phyloP scores from a whole-genome alignment of 441 rosid genomes.

The Populus hybrid region DNA sequence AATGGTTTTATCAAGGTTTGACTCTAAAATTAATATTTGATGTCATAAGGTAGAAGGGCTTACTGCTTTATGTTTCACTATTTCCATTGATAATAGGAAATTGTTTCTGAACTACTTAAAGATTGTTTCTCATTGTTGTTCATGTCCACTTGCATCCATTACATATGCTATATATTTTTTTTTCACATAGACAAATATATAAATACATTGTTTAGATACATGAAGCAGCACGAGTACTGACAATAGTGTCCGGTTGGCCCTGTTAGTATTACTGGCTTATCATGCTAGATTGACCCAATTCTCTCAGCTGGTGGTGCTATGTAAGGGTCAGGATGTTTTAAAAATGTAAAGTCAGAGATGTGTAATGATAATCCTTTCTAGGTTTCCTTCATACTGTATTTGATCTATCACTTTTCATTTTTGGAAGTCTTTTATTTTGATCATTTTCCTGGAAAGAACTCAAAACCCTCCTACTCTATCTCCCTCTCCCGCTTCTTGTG shows the following conservation, averaged over 20 bases:
- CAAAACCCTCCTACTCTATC: background rate
- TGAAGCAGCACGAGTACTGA: background rate
- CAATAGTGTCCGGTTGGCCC: background rate
- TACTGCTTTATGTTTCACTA: background rate
- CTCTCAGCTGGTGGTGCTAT: background rate
- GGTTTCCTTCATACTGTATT: background rate
- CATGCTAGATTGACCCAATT: conserved; percentile 1
- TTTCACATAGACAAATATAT: background rate
- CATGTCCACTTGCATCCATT: background rate
- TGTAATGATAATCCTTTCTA: background rate
- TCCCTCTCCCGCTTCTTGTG: background rate
- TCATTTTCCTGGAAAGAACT: background rate
- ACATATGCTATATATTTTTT: background rate
- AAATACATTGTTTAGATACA: background rate
- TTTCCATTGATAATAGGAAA: background rate
- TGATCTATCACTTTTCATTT: background rate
- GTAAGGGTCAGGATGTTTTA: background rate
- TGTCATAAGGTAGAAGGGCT: background rate
- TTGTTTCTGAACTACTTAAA: background rate
- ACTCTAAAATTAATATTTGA: conserved; percentile 1
- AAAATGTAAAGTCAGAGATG: background rate
- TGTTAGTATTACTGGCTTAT: background rate
- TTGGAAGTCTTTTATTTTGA: background rate
- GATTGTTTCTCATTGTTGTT: background rate
- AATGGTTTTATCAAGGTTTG: conserved; percentile 76